Evolutionary conservation across 345 rosid genomes (phyloP), one percentile per base, ranked within the genome.

Genomic region (Eucalyptus viminalis): DNA sequence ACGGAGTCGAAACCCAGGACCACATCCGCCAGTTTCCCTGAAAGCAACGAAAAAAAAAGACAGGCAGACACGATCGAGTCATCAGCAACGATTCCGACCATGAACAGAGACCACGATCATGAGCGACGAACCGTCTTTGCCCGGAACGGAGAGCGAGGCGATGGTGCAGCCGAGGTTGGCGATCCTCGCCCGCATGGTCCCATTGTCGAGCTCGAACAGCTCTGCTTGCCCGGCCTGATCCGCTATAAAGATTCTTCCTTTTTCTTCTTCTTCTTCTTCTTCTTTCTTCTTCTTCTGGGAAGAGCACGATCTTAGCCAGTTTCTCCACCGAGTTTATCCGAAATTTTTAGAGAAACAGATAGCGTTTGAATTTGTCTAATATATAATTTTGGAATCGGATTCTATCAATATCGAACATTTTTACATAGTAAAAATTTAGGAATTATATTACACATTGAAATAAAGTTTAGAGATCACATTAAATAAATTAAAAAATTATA

Each of bases 1-100:
- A 97, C 91, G 19, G 99, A 91, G 89, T 97, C 99, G 67, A 97
- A 96, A 86, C 99, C 99, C 88, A 97, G 96, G 90, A 97, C 96
- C 5, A 97, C 98, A 91, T 97, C 99, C 89, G 94, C 94, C 90
- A 93, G 88, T 92, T 94, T 92, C 58, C 99, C 99, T 97, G 88
- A n/a, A 91, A 86, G 65, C 81, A 27, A 31, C 22, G 11, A 0
- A 14, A 2, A 49, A 16, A 80, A 62, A 29, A 10, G 45, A 16
- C 43, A 27, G 51, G 51, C 16, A 27, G 72, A 85, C 65, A 86
- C 86, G 43, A 24, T 62, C 87, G 88, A 90, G 15, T 31, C 47
- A 87, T 89, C 89, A 86, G 49, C 27, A 88, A 9, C 65, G 88
- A 50, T 49, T 86, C 9, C 60, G 12, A 47, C 7, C 17, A 67